phyloP scores from a whole-genome alignment of 2,329 filamentous ascomycete species.

The Penicillium vulpinum region DNA sequence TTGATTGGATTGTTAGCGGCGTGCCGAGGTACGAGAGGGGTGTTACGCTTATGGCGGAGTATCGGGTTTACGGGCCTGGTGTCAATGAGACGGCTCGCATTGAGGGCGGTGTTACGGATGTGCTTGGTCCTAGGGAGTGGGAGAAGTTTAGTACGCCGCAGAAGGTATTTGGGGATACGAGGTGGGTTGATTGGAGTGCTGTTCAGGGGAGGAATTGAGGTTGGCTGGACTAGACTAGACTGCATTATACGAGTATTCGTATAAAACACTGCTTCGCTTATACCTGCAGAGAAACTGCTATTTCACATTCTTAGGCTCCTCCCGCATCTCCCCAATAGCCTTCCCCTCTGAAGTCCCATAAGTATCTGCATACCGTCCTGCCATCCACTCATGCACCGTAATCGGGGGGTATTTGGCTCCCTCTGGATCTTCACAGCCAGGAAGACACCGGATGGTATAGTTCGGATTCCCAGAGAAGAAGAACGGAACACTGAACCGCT shows the following conservation, averaged over 20 bases:
- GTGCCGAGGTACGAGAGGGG: constrained; percentile 38
- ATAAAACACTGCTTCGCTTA: neutral
- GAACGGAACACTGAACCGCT: constrained; percentile 30
- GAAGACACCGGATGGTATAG: constrained; percentile 25
- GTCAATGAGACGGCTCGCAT: constrained; percentile 52
- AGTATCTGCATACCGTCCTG: constrained; percentile 26
- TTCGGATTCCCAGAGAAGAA: constrained; percentile 31
- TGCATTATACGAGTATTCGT: too few species aligned
- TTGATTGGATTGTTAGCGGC: constrained; percentile 49
- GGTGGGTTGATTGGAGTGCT: constrained; percentile 50
- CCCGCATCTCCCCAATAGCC: constrained; percentile 2
- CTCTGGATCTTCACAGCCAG: constrained; percentile 16
- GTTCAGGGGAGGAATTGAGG: constrained; percentile 4
- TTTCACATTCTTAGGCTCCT: too few species aligned
- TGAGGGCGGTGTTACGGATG: constrained; percentile 45
- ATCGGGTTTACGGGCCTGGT: constrained; percentile 54
- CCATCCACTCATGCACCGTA: constrained; percentile 27
- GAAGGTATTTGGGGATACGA: constrained; percentile 53
- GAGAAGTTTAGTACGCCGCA: constrained; percentile 40
- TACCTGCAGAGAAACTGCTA: too few species aligned
- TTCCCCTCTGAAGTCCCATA: constrained; percentile 14
- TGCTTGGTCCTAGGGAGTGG: constrained; percentile 46
- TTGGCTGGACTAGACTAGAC: too few species aligned
- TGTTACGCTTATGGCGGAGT: constrained; percentile 59
- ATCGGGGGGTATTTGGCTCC: constrained; percentile 26